phyloP scores from a whole-genome alignment of 139 green algal species.

The Penium margaritaceum region DNA sequence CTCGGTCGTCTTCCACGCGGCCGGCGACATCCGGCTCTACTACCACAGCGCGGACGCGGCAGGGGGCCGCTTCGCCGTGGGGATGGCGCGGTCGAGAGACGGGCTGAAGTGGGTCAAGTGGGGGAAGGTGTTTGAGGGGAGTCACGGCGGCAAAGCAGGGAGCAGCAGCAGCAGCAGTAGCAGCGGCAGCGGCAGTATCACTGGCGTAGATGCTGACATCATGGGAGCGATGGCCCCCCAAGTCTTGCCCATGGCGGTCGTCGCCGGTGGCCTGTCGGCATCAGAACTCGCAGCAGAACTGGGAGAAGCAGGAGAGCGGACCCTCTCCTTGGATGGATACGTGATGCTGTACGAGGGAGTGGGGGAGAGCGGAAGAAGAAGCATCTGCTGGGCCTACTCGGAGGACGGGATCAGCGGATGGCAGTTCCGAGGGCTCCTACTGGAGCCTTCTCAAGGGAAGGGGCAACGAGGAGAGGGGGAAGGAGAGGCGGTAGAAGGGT shows the following conservation, averaged over 20 bases:
- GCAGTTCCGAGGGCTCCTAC: constrained; percentile 6
- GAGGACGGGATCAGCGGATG: constrained; percentile 23
- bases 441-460: constrained; percentile 25
- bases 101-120: constrained; percentile 41
- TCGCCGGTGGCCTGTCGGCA: background rate
- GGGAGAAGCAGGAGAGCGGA: background rate
- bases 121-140: constrained; percentile 12
- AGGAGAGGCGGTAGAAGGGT: background rate
- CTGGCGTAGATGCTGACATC: background rate
- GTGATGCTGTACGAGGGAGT: constrained; percentile 38
- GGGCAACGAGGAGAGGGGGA: background rate
- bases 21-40: constrained; percentile 44
- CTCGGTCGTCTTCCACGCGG: constrained; percentile 38
- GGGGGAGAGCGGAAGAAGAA: background rate
- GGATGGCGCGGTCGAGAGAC: constrained; percentile 39
- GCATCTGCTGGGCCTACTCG: constrained; percentile 28
- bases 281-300: background rate
- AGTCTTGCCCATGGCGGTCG: constrained; percentile 12
- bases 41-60: constrained; percentile 29
- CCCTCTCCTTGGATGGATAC: constrained; percentile 4
- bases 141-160: too few relatives aligned
- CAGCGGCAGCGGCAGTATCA: too few relatives aligned
- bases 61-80: constrained; percentile 27
- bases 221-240: background rate
- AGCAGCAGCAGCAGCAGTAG: too few relatives aligned